Percentiles rank a stretch among this genome's conserved stretches.
Conservation (phyloP, 139 green algal species). For the Micractinium conductrix region DNA sequence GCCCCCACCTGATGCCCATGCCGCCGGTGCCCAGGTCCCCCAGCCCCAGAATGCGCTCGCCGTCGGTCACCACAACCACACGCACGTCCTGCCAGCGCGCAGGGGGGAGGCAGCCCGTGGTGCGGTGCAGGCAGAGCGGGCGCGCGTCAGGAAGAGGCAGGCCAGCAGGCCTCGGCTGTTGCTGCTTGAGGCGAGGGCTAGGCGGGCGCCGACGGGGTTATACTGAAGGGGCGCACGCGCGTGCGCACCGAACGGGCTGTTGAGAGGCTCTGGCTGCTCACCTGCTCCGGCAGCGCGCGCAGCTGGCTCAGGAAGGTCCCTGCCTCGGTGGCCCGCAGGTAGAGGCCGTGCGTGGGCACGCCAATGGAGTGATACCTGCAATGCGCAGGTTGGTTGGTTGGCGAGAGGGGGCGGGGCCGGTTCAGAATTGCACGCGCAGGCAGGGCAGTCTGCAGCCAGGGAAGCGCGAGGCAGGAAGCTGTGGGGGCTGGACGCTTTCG, state of each 20-base stretch:
- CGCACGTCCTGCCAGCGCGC: no score
- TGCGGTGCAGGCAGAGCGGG: no score
- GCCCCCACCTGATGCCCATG: slow-evolving; percentile 54
- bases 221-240: no score
- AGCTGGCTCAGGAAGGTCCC: slow-evolving; percentile 54
- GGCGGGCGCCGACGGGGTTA: no score
- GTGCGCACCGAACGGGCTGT: no score
- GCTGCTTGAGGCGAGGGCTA: no score
- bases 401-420: no score
- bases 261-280: no score
- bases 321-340: slow-evolving; percentile 31
- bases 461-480: neutral
- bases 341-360: slow-evolving; percentile 52
- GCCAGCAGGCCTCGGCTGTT: no score
- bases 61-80: slow-evolving; percentile 69
- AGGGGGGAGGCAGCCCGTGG: no score
- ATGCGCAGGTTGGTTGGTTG: neutral
- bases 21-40: slow-evolving; percentile 71
- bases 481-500: neutral
- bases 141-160: no score
- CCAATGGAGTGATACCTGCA: slow-evolving; percentile 59
- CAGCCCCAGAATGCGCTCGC: slow-evolving; percentile 73
- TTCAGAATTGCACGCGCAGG: neutral
- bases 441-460: neutral
- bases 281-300: slow-evolving; percentile 43